These are phyloP conservation scores for Bathelium albidoporum DNA, from an alignment of 495 filamentous ascomycete species.

Conservation along the genomic window DNA sequence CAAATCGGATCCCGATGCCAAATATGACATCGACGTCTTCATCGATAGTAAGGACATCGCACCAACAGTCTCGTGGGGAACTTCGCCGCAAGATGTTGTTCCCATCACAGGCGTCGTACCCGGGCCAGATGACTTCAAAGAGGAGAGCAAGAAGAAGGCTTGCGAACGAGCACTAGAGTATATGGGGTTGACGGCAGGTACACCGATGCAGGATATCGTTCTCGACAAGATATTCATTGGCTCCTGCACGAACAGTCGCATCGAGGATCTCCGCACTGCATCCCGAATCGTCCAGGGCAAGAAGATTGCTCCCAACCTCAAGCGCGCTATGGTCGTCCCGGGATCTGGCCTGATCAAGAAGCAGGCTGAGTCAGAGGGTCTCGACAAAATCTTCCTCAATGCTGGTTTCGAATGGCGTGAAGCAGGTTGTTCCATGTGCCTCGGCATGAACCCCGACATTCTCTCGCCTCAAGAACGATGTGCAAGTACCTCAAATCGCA, in stretches of 20 bases:
- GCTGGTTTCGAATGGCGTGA: slow-evolving; percentile 97
- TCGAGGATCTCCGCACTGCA: slow-evolving; percentile 89
- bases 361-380: slow-evolving; percentile 82
- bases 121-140: slow-evolving; percentile 73
- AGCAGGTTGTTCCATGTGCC: slow-evolving; percentile 96
- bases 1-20: slow-evolving; percentile 72
- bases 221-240: slow-evolving; percentile 98
- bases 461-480: slow-evolving; percentile 89
- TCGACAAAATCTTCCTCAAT: slow-evolving; percentile 83
- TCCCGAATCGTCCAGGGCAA: slow-evolving; percentile 75
- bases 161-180: slow-evolving; percentile 81
- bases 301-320: slow-evolving; percentile 77
- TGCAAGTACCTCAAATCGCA: slow-evolving; percentile 91
- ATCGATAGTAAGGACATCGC: slow-evolving; percentile 86
- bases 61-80: slow-evolving; percentile 94
- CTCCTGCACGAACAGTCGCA: slow-evolving; percentile 93
- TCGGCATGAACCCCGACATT: slow-evolving; percentile 99
- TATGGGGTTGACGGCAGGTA: slow-evolving; percentile 83
- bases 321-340: slow-evolving; percentile 90
- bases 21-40: slow-evolving; percentile 76
- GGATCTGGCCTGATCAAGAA: slow-evolving; percentile 91
- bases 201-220: slow-evolving; percentile 76
- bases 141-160: slow-evolving; percentile 63
- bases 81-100: slow-evolving; percentile 89
- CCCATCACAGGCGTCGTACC: slow-evolving; percentile 87